A percentile compares a stretch with the other conserved stretches of the same genome.
Conservation (phyloP, 1,284 basidiomycete genomes). For the Ustilago crameri region DNA sequence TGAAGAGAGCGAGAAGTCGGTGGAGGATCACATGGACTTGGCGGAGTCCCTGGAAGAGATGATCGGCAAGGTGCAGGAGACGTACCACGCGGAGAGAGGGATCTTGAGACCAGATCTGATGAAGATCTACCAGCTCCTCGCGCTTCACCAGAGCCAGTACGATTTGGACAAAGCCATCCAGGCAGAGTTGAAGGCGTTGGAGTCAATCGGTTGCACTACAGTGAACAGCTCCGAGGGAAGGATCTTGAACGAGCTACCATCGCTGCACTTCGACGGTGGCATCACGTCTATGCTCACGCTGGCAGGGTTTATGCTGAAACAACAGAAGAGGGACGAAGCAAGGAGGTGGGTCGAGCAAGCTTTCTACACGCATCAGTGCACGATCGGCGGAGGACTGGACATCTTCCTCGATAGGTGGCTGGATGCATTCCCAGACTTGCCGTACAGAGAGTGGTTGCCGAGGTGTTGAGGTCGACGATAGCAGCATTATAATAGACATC, state of each 20-base stretch:
- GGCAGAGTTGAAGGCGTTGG: constrained; percentile 36
- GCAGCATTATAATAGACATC: too few species aligned
- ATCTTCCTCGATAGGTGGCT: constrained; percentile 60
- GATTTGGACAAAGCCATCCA: constrained; percentile 28
- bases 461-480: too few species aligned
- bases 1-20: constrained; percentile 16
- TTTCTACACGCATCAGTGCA: constrained; percentile 54
- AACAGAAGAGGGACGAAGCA: constrained; percentile 13
- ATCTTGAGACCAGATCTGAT: constrained; percentile 58
- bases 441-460: constrained; percentile 38
- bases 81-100: constrained; percentile 46
- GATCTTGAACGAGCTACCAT: constrained; percentile 47
- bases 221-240: not conserved
- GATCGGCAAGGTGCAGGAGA: constrained; percentile 44
- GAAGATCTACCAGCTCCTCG: constrained; percentile 46
- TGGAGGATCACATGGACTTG: constrained; percentile 56
- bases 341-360: constrained; percentile 52
- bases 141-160: constrained; percentile 46
- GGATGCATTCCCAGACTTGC: constrained; percentile 37
- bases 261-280: constrained; percentile 58
- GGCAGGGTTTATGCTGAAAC: constrained; percentile 18
- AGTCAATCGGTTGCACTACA: constrained; percentile 38
- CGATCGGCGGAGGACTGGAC: constrained; percentile 59
- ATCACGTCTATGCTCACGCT: constrained; percentile 55
- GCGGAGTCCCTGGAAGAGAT: constrained; percentile 47